Conservation (phyloP, 225 moss, liverwort and hornwort genomes). For the Neckera pumila region DNA sequence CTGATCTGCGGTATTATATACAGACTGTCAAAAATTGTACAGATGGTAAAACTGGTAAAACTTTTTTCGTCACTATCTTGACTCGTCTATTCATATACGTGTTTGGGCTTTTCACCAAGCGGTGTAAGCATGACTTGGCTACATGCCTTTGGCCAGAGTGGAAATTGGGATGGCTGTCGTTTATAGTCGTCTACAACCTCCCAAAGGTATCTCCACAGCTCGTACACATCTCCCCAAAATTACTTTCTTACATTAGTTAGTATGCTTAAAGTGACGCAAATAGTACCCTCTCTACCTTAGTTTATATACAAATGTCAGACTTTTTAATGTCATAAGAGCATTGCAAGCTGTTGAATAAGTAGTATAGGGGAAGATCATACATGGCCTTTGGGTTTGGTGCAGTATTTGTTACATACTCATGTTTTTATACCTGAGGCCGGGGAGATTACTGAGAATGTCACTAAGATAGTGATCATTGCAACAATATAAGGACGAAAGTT, state of each 20-base stretch:
- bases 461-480: not conserved
- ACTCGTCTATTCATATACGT: not conserved
- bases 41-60: not conserved
- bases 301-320: not conserved
- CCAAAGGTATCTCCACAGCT: not conserved
- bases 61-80: not conserved
- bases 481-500: not conserved
- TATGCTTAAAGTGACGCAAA: not conserved
- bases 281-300: not conserved
- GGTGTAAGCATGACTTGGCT: not conserved
- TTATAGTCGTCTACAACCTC: not conserved
- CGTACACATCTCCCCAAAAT: not conserved
- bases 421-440: not conserved
- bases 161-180: not conserved
- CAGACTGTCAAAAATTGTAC: constrained; percentile 6
- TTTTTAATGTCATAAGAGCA: not conserved
- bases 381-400: not conserved
- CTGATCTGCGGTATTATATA: not conserved
- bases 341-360: not conserved
- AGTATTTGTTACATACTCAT: not conserved
- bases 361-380: not conserved
- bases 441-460: not conserved
- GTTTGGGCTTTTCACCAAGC: not conserved
- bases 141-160: not conserved
- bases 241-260: not conserved